Percentiles rank a stretch among this genome's conserved stretches.
Conservation (phyloP, 2,329 filamentous ascomycete genomes). For the Aureobasidium pullulans region DNA sequence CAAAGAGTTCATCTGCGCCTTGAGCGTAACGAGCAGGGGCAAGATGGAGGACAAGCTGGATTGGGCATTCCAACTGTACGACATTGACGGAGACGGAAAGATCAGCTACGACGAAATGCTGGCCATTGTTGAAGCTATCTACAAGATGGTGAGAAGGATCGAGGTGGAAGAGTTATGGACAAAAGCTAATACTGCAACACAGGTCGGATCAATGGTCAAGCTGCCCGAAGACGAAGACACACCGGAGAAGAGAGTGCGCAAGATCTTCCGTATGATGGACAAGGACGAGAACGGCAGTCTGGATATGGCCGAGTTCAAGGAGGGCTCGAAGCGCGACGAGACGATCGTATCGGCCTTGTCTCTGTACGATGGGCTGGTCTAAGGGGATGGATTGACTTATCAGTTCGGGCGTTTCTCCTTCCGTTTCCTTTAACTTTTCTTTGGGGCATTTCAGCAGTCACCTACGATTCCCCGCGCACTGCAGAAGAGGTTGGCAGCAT, state of each 20-base stretch:
- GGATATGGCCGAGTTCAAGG: conserved; percentile 97
- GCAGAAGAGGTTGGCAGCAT: not conserved
- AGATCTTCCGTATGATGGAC: conserved; percentile 99
- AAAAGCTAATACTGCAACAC: conserved; percentile 14
- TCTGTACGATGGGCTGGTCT: conserved; percentile 92
- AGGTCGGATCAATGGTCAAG: conserved; percentile 99
- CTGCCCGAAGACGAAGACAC: conserved; percentile 98
- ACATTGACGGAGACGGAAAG: conserved; percentile 97
- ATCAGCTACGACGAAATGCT: conserved; percentile 99
- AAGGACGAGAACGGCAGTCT: conserved; percentile 98
- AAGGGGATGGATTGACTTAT: conserved; percentile 15
- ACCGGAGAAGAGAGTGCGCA: conserved; percentile 92
- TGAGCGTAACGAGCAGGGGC: conserved; percentile 92
- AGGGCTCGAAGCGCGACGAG: conserved; percentile 96
- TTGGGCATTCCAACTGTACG: conserved; percentile 98
- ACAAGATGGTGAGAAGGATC: conserved; percentile 75
- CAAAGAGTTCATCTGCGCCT: conserved; percentile 97
- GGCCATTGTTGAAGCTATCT: conserved; percentile 96
- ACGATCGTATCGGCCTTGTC: conserved; percentile 97
- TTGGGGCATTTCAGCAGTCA: not conserved
- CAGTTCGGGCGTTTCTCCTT: not conserved
- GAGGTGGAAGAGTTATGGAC: not conserved
- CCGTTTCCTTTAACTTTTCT: not conserved
- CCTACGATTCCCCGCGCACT: not conserved
- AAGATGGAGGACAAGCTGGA: conserved; percentile 99